Evolutionary conservation across 2,329 filamentous ascomycete genomes (phyloP).

Genomic region (Pseudogymnoascus sp.): DNA sequence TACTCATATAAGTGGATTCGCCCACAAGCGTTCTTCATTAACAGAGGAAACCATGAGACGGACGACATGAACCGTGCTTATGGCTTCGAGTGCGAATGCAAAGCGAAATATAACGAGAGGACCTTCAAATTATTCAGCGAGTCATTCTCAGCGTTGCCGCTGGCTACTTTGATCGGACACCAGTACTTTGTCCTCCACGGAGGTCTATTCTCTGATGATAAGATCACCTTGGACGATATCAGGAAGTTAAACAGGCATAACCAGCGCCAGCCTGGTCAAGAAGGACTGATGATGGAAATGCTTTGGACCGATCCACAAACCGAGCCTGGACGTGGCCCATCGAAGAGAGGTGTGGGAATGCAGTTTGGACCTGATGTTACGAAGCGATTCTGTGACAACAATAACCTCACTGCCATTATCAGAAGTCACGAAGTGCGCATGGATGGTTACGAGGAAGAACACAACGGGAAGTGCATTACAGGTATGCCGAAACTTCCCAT

Average conservation of each 20-base stretch:
- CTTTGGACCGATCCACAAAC: slow-evolving; percentile 96
- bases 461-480: slow-evolving; percentile 91
- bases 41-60: slow-evolving; percentile 97
- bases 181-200: slow-evolving; percentile 93
- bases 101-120: slow-evolving; percentile 88
- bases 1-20: slow-evolving; percentile 97
- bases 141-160: slow-evolving; percentile 86
- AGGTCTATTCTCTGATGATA: slow-evolving; percentile 93
- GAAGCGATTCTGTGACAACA: slow-evolving; percentile 93
- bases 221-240: slow-evolving; percentile 85
- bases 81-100: slow-evolving; percentile 97
- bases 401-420: slow-evolving; percentile 89
- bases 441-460: slow-evolving; percentile 98
- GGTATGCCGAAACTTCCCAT: slow-evolving; percentile 40
- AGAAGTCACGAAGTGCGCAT: slow-evolving; percentile 97
- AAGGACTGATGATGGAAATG: slow-evolving; percentile 99
- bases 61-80: slow-evolving; percentile 99
- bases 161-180: slow-evolving; percentile 84
- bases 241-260: slow-evolving; percentile 84
- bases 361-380: slow-evolving; percentile 97
- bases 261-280: slow-evolving; percentile 87
- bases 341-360: slow-evolving; percentile 92
- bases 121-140: slow-evolving; percentile 98
- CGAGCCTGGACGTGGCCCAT: slow-evolving; percentile 77
- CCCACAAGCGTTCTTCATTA: slow-evolving; percentile 84